Evolutionary conservation across 495 filamentous ascomycete species (phyloP), one percentile per base, ranked within the genome.

Genomic region (Stereocaulon alpinum): DNA sequence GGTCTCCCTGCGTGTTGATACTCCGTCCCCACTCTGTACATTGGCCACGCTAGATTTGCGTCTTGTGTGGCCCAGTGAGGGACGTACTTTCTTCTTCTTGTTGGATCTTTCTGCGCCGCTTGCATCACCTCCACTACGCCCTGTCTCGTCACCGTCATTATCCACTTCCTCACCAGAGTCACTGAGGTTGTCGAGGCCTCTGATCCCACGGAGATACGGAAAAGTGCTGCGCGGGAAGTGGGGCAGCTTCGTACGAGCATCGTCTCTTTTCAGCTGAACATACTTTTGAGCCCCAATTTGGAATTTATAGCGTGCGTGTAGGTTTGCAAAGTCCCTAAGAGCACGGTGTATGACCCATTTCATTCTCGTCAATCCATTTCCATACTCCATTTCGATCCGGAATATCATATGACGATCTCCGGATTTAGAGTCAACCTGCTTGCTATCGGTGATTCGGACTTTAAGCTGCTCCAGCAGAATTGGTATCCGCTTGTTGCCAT

Each of bases 381-480:
- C 93, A 72, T 99, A 99, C 69, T 99, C 93, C 44, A 99, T 73
- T 60, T 95, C 89, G 51, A 99, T 91, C 32, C 86, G 83, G 68
- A 99, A 96, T 4, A 91, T 78, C 62, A 86, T 77, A 71, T 96
- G 94, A 20, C 90, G 80, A 70, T 92, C 88, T 60, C 83, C 85
- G 20, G 82, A 73, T 45, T 79, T 71, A 17, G 74, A 75, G 58
- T 78, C 80, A 42, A 81, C 77, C n/a, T 81, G 81, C 6, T 70
- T 66, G 65, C 87, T 94, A 65, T 96, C 89, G 14, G 80, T 84
- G 43, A 99, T 85, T 17, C 82, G 81, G 52, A 99, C 79, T 67
- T 96, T 95, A 52, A 99, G 77, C 72, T 99, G 93, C 68, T 99
- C 93, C 3, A 99, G 78, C 6, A 99, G 78, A 52, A 99, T 88